These are phyloP conservation scores for Amanita pallidorosea DNA, from an alignment of 768 basidiomycete genomes.

Conservation along the genomic window DNA sequence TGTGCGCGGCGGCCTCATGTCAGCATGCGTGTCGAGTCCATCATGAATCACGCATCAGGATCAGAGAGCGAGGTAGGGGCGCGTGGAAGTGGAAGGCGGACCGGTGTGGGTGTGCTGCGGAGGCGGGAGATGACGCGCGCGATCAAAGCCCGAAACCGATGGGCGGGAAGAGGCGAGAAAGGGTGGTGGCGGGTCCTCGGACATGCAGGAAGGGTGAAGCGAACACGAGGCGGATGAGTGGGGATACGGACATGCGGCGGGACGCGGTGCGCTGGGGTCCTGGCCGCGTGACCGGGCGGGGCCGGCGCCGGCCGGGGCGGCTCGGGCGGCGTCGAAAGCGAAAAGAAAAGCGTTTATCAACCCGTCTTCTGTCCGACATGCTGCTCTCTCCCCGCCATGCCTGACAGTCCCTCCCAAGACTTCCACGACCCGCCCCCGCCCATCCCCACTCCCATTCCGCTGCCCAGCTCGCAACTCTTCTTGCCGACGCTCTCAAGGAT, in stretches of 20 bases:
- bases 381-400: conserved; percentile 6
- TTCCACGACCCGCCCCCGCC: conserved; percentile 2
- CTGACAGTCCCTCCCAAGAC: conserved; percentile 8
- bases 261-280: conserved; percentile 4
- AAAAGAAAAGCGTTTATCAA: conserved; percentile 6
- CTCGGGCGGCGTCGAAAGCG: not conserved
- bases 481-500: conserved; percentile 43
- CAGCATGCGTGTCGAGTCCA: too few species aligned
- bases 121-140: not conserved
- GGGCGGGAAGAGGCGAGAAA: too few species aligned
- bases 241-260: conserved; percentile 2
- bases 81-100: not conserved
- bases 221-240: conserved; percentile 6
- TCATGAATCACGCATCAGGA: too few species aligned
- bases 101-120: not conserved
- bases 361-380: not conserved
- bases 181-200: not conserved
- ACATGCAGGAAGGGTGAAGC: not conserved
- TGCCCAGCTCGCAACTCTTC: conserved; percentile 46
- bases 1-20: not conserved
- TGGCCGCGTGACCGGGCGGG: not conserved
- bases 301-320: not conserved
- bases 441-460: conserved; percentile 19
- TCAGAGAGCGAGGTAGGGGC: not conserved
- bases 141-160: too few species aligned